phyloP scores from a whole-genome alignment of 768 basidiomycete genomes.

The Paxillus rubicundulus region DNA sequence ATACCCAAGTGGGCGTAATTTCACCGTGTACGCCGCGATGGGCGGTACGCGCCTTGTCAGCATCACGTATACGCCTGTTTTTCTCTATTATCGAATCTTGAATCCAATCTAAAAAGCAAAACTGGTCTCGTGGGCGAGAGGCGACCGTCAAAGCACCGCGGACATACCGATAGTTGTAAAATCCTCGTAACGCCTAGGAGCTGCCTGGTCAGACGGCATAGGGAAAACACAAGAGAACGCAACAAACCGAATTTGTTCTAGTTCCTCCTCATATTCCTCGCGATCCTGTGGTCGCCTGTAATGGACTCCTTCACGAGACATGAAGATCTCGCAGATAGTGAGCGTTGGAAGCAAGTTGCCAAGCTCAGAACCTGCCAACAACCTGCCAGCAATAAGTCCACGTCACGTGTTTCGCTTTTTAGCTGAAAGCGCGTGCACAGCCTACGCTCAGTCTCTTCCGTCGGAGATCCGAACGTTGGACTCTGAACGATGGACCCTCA shows the following conservation, averaged over 20 bases:
- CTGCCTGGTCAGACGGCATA: conserved; percentile 11
- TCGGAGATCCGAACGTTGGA: too few species aligned
- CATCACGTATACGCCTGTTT: conserved; percentile 66
- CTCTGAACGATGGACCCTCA: too few species aligned
- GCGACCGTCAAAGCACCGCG: conserved; percentile 7
- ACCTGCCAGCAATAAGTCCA: too few species aligned
- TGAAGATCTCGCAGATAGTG: conserved; percentile 6
- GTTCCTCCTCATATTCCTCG: conserved; percentile 60
- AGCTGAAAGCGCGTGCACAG: too few species aligned
- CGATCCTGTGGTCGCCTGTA: conserved; percentile 24
- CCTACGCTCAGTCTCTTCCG: too few species aligned
- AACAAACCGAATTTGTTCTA: conserved; percentile 61
- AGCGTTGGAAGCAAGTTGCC: background rate
- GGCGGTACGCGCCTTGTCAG: conserved; percentile 38
- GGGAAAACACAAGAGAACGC: background rate
- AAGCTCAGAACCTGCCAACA: too few species aligned
- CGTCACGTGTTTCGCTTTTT: too few species aligned
- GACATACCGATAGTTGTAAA: conserved; percentile 87
- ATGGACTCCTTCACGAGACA: conserved; percentile 22
- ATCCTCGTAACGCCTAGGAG: conserved; percentile 83
- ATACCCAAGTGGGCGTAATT: conserved; percentile 55
- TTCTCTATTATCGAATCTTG: conserved; percentile 92
- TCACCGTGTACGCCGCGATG: conserved; percentile 50
- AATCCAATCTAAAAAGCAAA: conserved; percentile 76
- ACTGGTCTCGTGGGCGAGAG: conserved; percentile 12